These are phyloP conservation scores for Thozetella sp. DNA, from an alignment of 495 filamentous ascomycete species.

Conservation along the genomic window DNA sequence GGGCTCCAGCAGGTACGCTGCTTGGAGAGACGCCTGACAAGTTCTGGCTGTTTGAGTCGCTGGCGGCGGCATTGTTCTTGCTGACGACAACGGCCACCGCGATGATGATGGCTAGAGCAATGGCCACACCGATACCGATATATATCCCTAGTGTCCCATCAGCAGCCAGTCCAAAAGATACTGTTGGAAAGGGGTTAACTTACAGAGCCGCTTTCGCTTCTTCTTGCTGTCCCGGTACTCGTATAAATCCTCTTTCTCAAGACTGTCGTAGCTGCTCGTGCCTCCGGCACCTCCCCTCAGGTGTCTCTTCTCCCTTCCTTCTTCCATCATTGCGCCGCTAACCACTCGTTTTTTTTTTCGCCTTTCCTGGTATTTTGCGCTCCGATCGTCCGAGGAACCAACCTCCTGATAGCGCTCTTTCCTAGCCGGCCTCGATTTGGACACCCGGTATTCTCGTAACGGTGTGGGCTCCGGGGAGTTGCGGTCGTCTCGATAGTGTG, in stretches of 20 bases:
- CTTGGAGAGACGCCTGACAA: conserved; percentile 59
- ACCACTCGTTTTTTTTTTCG: conserved; percentile 55
- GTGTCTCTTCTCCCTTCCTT: conserved; percentile 47
- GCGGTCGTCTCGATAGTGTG: conserved; percentile 28
- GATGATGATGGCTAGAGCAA: conserved; percentile 74
- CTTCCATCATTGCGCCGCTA: conserved; percentile 70
- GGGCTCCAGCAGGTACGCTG: conserved; percentile 69
- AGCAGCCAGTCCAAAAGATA: conserved; percentile 3
- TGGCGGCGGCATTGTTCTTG: conserved; percentile 57
- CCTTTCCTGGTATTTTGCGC: conserved; percentile 8
- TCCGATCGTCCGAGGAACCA: conserved; percentile 18
- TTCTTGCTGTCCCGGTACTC: conserved; percentile 18
- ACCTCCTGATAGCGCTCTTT: conserved; percentile 17
- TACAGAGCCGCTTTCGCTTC: conserved; percentile 52
- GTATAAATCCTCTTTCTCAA: conserved; percentile 31
- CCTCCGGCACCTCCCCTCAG: conserved; percentile 32
- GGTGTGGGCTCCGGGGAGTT: conserved; percentile 1
- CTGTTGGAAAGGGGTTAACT: conserved; percentile 14
- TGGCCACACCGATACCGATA: conserved; percentile 49
- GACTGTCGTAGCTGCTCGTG: conserved; percentile 35
- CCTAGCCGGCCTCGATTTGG: neutral
- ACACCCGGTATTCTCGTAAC: neutral
- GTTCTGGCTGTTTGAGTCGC: conserved; percentile 45
- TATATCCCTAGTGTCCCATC: conserved; percentile 49
- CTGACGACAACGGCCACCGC: conserved; percentile 71